Evolutionary conservation across 2,329 filamentous ascomycete genomes (phyloP).

Genomic region (Fonsecaea erecta): DNA sequence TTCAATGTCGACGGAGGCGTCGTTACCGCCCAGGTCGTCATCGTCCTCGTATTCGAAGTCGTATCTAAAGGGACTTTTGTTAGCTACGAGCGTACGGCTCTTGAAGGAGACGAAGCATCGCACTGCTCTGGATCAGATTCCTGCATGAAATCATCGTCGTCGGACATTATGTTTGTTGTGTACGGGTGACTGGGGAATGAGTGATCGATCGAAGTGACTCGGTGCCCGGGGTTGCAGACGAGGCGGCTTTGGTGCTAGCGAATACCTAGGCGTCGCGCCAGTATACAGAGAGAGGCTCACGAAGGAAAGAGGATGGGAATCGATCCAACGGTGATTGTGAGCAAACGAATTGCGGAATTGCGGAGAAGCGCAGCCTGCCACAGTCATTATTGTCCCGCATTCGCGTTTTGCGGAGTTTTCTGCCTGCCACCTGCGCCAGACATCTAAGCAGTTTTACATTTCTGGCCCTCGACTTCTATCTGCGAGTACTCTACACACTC

Average conservation of each 20-base stretch:
- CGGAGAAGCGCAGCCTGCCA: background rate
- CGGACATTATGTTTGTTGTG: conserved; percentile 65
- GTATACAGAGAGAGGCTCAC: background rate
- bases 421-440: background rate
- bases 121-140: conserved; percentile 86
- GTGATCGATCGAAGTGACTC: background rate
- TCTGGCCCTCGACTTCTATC: background rate
- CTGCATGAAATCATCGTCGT: conserved; percentile 91
- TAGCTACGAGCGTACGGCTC: background rate
- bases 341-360: background rate
- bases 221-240: background rate
- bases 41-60: conserved; percentile 21
- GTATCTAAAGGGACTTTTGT: background rate
- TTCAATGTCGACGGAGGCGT: conserved; percentile 90
- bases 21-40: conserved; percentile 58
- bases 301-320: background rate
- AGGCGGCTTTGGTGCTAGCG: background rate
- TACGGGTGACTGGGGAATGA: background rate
- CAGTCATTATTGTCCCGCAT: conserved; percentile 13
- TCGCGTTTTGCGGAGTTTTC: conserved; percentile 18
- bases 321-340: background rate
- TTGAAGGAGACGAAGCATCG: background rate
- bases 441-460: background rate
- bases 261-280: background rate
- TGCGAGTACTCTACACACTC: background rate